Conservation (phyloP, 805 yeast species). For the Blastobotrys robertii region DNA sequence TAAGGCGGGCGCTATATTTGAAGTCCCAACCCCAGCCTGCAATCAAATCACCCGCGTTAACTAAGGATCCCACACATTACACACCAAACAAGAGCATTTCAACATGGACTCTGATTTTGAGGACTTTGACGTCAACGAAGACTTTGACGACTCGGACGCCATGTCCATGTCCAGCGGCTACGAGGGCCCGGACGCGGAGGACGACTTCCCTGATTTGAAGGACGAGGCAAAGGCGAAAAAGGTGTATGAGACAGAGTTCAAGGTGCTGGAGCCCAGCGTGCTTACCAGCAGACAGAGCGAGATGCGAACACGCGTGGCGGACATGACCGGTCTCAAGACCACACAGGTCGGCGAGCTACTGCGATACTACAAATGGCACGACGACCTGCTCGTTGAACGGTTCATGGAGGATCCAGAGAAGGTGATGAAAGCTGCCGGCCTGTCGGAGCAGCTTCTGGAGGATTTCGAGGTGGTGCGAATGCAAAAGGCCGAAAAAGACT, state of each 20-base stretch:
- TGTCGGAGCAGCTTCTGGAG: conserved; percentile 18
- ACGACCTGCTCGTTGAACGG: conserved; percentile 45
- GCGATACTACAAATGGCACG: conserved; percentile 48
- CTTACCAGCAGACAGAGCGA: conserved; percentile 24
- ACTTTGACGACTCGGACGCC: conserved; percentile 15
- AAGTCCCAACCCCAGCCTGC: no score
- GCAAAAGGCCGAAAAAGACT: conserved; percentile 22
- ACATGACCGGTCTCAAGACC: conserved; percentile 30
- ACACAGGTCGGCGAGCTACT: conserved; percentile 37
- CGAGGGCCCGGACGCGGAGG: conserved; percentile 1
- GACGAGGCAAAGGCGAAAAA: conserved; percentile 3
- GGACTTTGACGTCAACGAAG: conserved; percentile 13
- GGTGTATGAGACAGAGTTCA: conserved; percentile 19
- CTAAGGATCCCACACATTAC: no score
- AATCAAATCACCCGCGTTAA: no score
- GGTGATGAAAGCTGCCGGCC: conserved; percentile 29
- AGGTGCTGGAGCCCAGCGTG: conserved; percentile 15
- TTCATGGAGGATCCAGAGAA: conserved; percentile 38
- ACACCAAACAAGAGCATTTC: no score
- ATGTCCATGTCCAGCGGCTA: conserved; percentile 4
- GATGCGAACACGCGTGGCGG: conserved; percentile 28
- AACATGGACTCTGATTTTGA: neutral
- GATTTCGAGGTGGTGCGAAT: neutral
- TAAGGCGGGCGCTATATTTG: no score
- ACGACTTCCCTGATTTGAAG: conserved; percentile 15